A percentile compares a stretch with the other conserved stretches of the same genome.
phyloP scores from a whole-genome alignment of 495 filamentous ascomycete species.

The Astrocystis sublimbata region DNA sequence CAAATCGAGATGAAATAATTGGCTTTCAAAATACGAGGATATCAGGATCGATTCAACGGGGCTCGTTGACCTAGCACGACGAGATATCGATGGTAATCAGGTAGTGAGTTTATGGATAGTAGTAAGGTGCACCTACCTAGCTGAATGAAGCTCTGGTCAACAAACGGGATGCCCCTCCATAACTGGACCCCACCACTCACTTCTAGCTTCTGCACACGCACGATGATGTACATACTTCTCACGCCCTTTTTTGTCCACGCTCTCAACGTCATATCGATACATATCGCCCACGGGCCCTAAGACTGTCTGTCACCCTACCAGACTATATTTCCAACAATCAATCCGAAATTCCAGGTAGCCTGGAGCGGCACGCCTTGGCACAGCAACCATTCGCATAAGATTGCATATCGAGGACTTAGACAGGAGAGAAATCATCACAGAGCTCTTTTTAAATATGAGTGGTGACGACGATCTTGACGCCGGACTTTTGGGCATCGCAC shows the following conservation, averaged over 20 bases:
- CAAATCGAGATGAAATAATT: neutral
- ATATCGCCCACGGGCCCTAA: neutral
- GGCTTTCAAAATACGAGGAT: neutral
- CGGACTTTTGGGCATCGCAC: conserved; percentile 41
- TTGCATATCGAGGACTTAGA: neutral
- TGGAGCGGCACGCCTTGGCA: neutral
- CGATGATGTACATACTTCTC: conserved; percentile 9
- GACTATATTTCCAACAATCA: neutral
- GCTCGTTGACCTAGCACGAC: too few relatives aligned
- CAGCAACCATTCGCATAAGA: neutral
- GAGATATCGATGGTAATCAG: too few relatives aligned
- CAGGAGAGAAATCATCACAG: neutral
- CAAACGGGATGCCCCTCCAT: neutral
- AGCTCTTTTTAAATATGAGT: neutral
- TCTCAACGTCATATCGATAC: neutral
- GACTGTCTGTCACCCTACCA: neutral
- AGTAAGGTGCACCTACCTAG: too few relatives aligned
- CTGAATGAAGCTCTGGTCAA: neutral
- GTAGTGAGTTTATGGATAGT: too few relatives aligned
- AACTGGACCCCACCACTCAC: conserved; percentile 12
- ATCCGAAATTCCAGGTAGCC: too few relatives aligned
- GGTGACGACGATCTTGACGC: conserved; percentile 29
- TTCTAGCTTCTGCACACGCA: neutral
- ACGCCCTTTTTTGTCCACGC: neutral
- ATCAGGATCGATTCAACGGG: too few relatives aligned